These are phyloP conservation scores for Solanum pimpinellifolium DNA, from an alignment of 257 asterid species.

Conservation along the genomic window DNA sequence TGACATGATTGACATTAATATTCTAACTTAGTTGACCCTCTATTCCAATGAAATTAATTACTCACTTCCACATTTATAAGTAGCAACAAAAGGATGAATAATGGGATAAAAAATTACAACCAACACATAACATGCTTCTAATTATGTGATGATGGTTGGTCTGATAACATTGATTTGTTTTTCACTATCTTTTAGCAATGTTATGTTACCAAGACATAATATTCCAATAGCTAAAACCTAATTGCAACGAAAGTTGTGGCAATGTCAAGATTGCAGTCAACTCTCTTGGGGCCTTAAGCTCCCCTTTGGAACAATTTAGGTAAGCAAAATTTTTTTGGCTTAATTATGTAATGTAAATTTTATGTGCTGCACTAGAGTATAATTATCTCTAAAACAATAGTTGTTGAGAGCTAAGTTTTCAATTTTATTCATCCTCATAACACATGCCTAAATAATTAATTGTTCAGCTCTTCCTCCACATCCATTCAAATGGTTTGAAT, in stretches of 20 bases:
- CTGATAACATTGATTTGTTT: not conserved
- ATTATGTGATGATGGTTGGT: not conserved
- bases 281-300: not conserved
- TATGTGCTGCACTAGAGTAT: not conserved
- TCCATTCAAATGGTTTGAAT: not conserved
- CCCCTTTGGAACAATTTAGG: not conserved
- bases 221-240: constrained; percentile 5
- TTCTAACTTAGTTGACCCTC: not conserved
- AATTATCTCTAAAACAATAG: too few species aligned
- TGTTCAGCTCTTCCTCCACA: not conserved
- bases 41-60: not conserved
- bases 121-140: not conserved
- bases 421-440: not conserved
- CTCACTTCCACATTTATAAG: not conserved
- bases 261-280: constrained; percentile 1
- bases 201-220: not conserved
- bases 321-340: not conserved
- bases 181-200: not conserved
- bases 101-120: not conserved
- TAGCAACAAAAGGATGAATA: not conserved
- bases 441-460: not conserved
- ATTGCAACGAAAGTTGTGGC: constrained; percentile 14
- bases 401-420: not conserved
- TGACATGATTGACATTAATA: not conserved
- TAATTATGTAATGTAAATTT: not conserved